phyloP scores from a whole-genome alignment of 2,329 filamentous ascomycete genomes.

The Scedosporium boydii region DNA sequence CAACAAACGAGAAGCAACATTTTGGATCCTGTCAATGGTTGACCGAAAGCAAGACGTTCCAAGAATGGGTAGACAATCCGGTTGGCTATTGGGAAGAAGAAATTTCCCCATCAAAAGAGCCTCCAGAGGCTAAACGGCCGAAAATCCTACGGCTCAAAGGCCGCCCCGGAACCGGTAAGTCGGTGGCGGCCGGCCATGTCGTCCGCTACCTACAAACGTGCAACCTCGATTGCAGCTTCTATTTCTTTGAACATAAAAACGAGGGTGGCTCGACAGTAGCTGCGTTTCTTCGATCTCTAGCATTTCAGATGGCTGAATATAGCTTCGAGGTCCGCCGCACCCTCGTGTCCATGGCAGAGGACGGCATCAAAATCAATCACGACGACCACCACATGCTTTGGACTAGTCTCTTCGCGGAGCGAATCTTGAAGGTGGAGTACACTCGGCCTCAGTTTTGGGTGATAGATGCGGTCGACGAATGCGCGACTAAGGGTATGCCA shows the following conservation, averaged over 20 bases:
- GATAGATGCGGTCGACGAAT: constrained; percentile 15
- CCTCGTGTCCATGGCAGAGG: constrained; percentile 12
- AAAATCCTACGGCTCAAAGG: constrained; percentile 17
- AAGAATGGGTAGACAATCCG: not conserved
- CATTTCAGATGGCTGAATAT: constrained; percentile 15
- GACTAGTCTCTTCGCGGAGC: constrained; percentile 13
- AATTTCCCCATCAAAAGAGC: not conserved
- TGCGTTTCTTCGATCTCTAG: constrained; percentile 12
- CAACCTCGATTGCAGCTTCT: constrained; percentile 16
- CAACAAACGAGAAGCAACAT: not conserved
- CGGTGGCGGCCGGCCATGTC: constrained; percentile 15
- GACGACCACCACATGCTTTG: constrained; percentile 14
- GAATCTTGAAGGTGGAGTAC: constrained; percentile 12
- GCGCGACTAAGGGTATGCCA: constrained; percentile 5
- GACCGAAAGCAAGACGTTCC: not conserved
- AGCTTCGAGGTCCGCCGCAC: constrained; percentile 12
- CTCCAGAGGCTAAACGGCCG: not conserved
- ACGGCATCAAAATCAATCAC: constrained; percentile 9
- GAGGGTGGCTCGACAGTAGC: constrained; percentile 8
- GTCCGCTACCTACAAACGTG: constrained; percentile 14
- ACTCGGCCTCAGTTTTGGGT: constrained; percentile 15
- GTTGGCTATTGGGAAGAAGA: not conserved
- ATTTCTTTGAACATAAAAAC: constrained; percentile 18
- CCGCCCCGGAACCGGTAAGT: constrained; percentile 18
- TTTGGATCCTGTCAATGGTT: not conserved